A percentile compares a stretch with the other conserved stretches of the same genome.
Conservation (phyloP, 495 filamentous ascomycete genomes). For the Corynascus novoguineensis region DNA sequence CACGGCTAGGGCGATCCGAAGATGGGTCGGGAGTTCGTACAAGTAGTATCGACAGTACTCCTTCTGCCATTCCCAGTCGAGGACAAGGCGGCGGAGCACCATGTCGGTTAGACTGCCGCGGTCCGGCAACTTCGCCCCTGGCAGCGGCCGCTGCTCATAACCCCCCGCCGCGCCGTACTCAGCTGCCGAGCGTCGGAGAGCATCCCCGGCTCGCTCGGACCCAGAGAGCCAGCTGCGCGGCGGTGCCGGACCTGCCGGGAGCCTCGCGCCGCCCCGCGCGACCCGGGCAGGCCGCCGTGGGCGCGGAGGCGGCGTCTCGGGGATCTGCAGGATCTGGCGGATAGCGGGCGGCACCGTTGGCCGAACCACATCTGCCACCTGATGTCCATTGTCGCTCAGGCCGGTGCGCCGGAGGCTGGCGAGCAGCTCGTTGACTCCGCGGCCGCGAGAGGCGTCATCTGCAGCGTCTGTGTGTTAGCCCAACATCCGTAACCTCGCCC, state of each 20-base stretch:
- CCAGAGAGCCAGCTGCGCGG: constrained; percentile 62
- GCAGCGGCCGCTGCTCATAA: constrained; percentile 28
- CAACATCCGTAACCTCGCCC: neutral
- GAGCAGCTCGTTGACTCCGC: constrained; percentile 49
- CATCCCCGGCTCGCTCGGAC: neutral
- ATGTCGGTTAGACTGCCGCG: constrained; percentile 52
- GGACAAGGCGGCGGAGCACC: constrained; percentile 54
- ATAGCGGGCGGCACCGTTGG: constrained; percentile 47
- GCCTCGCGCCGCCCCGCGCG: constrained; percentile 41
- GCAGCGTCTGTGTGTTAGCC: constrained; percentile 6
- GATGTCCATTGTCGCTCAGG: constrained; percentile 16
- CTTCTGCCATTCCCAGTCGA: constrained; percentile 64
- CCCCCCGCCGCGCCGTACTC: neutral
- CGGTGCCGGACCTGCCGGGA: constrained; percentile 61
- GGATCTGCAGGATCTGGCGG: constrained; percentile 59
- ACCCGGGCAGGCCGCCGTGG: constrained; percentile 51
- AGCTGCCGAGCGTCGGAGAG: neutral
- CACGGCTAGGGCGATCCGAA: constrained; percentile 57
- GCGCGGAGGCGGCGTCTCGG: constrained; percentile 61
- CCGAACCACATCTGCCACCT: constrained; percentile 18
- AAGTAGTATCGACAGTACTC: constrained; percentile 64
- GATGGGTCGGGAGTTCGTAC: constrained; percentile 53
- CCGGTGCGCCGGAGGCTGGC: constrained; percentile 41
- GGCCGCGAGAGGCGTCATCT: constrained; percentile 17
- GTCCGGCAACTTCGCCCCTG: constrained; percentile 34